Percentiles rank a stretch among this genome's conserved stretches.
These are phyloP conservation scores for Cryptococcus sp. DNA, from an alignment of 1,284 basidiomycete genomes.

Conservation along the genomic window DNA sequence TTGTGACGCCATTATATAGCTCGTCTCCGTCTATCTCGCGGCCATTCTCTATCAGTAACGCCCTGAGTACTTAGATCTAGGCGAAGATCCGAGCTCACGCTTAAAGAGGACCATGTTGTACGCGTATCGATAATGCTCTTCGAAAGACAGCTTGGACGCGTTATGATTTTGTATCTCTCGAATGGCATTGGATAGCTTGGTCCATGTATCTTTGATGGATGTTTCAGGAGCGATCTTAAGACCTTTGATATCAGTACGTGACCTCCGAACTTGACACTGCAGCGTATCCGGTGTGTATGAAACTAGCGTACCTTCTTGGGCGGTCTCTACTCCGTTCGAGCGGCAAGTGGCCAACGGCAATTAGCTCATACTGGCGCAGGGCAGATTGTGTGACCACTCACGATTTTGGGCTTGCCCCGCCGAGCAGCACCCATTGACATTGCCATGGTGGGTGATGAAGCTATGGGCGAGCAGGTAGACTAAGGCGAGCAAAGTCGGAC, in stretches of 20 bases:
- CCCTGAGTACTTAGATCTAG: neutral
- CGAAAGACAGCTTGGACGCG: constrained; percentile 88
- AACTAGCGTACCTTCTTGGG: constrained; percentile 36
- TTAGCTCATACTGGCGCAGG: neutral
- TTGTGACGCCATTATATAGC: constrained; percentile 83
- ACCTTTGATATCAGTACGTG: neutral
- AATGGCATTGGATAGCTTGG: constrained; percentile 64
- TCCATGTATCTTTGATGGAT: constrained; percentile 51
- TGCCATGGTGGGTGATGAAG: constrained; percentile 27
- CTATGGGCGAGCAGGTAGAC: neutral
- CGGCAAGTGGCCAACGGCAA: constrained; percentile 1
- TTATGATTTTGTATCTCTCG: constrained; percentile 95
- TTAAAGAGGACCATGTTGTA: constrained; percentile 92
- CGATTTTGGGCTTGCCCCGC: constrained; percentile 49
- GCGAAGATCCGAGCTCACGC: constrained; percentile 47
- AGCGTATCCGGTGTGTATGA: neutral
- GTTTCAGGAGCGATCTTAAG: constrained; percentile 44
- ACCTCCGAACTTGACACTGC: neutral
- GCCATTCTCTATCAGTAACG: neutral
- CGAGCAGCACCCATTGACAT: constrained; percentile 42
- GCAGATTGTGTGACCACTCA: constrained; percentile 18
- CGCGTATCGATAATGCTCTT: constrained; percentile 92
- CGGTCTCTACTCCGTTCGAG: constrained; percentile 32
- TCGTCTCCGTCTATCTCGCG: constrained; percentile 62
- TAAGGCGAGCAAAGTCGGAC: neutral